These are phyloP conservation scores for Neofusicoccum laricinum DNA, from an alignment of 2,329 filamentous ascomycete species.

Conservation along the genomic window DNA sequence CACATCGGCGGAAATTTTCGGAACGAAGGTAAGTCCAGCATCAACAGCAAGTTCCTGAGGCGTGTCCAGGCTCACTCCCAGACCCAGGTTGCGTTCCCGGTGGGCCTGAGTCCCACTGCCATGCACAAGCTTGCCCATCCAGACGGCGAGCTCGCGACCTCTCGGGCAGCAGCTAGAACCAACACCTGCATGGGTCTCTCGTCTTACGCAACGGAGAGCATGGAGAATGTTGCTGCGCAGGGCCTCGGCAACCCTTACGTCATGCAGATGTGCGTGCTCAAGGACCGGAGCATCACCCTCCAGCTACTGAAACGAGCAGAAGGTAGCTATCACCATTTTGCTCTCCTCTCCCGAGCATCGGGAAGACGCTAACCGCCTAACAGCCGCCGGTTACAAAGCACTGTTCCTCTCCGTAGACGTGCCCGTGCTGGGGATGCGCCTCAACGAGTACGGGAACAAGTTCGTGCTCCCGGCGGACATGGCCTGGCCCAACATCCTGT, in stretches of 20 bases:
- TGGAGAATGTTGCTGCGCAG: conserved; percentile 59
- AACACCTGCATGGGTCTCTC: conserved; percentile 63
- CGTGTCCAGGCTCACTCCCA: no score
- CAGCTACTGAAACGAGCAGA: conserved; percentile 44
- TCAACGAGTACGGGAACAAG: conserved; percentile 54
- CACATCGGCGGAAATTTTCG: conserved; percentile 24
- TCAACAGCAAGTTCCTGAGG: no score
- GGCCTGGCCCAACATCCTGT: conserved; percentile 43
- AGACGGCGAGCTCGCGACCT: conserved; percentile 61
- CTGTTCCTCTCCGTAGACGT: conserved; percentile 56
- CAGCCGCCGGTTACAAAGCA: conserved; percentile 48
- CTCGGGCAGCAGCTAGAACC: conserved; percentile 56
- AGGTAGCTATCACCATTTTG: conserved; percentile 31
- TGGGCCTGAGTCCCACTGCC: conserved; percentile 55
- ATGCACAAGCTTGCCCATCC: conserved; percentile 64
- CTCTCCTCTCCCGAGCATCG: neutral
- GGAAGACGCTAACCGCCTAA: no score
- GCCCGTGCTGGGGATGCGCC: conserved; percentile 51
- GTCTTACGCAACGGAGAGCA: conserved; percentile 58
- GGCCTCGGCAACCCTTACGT: conserved; percentile 44
- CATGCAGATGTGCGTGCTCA: conserved; percentile 56
- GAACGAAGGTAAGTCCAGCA: conserved; percentile 26
- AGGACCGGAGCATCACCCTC: conserved; percentile 44
- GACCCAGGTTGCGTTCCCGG: conserved; percentile 27
- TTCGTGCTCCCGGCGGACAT: conserved; percentile 48